A percentile compares a stretch with the other conserved stretches of the same genome.
Conservation (phyloP, 2,329 filamentous ascomycete genomes). For the Scleromitrula shiraiana region DNA sequence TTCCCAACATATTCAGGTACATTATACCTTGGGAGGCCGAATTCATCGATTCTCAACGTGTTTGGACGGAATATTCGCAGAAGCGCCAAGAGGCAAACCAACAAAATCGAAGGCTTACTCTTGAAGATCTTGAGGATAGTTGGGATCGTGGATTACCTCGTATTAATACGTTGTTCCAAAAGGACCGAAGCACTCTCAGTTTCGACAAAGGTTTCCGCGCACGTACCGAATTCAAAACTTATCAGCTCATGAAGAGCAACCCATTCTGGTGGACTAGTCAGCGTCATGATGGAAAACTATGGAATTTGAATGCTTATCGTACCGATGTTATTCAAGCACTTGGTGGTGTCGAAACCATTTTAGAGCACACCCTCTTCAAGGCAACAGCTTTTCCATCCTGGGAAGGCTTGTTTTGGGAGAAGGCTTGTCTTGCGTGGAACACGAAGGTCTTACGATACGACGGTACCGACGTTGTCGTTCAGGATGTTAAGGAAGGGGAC, state of each 20-base stretch:
- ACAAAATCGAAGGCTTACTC: slow-evolving; percentile 86
- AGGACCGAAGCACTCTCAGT: slow-evolving; percentile 90
- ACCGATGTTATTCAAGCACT: slow-evolving; percentile 91
- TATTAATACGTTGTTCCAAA: slow-evolving; percentile 98
- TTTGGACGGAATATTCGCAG: slow-evolving; percentile 99
- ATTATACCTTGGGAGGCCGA: slow-evolving; percentile 99
- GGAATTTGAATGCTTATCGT: slow-evolving; percentile 92
- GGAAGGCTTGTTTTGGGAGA: slow-evolving; percentile 92
- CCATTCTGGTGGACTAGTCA: slow-evolving; percentile 99
- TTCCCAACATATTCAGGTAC: slow-evolving; percentile 98
- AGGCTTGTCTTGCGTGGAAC: slow-evolving; percentile 36
- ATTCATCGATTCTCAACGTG: slow-evolving; percentile 96
- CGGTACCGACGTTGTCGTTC: slow-evolving; percentile 37
- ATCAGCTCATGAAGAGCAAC: slow-evolving; percentile 98
- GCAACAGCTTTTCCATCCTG: slow-evolving; percentile 94
- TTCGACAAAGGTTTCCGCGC: slow-evolving; percentile 98
- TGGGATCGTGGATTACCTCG: slow-evolving; percentile 96
- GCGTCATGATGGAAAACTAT: slow-evolving; percentile 91
- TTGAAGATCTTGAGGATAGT: slow-evolving; percentile 95
- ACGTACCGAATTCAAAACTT: slow-evolving; percentile 94
- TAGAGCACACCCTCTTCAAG: slow-evolving; percentile 95
- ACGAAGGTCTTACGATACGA: slow-evolving; percentile 39
- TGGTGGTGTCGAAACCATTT: slow-evolving; percentile 93
- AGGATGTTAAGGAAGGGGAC: slow-evolving; percentile 42
- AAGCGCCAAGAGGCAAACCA: slow-evolving; percentile 96